Base-by-base conservation (phyloP, 441 rosid species). In the Dalechampia spathulata region DNA sequence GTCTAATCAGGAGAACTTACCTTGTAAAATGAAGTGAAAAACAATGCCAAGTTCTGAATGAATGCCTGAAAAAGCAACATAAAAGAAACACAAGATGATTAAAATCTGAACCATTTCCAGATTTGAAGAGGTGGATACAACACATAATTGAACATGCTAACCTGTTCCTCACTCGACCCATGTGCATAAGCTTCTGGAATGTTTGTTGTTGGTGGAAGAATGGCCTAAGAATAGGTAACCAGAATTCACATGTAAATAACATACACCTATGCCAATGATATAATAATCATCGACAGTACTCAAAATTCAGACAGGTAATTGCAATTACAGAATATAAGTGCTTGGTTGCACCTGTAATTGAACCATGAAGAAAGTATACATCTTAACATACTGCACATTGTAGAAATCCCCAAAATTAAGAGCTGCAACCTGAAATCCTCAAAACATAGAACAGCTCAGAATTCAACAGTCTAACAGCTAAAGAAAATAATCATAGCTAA, bases 11-110 rank as follows among this genome's bases (percentile, higher is more conserved):
- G 46, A 50, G 32, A 23, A 56, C 77, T 73, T 82, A 58, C 99
- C 96, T 90, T 93, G 64, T 60, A 93, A 72, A 93, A 93, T 20
- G 99, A 93, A 44, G 99, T 89, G 76, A 93, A 90, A 75, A 93
- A 93, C 58, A 93, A 66, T 22, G 91, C 95, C 83, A 93, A 72
- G 65, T 93, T 93, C 89, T 93, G 99, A 72, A 90, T 93, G 68
- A 95, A 95, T 58, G 99, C 99, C 99, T 95, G 80, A 55, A 60
- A 55, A 44, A 62, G 62, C 58, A 74, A 22, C 50, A 68, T 37
- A 58, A 51, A 19, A 52, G 17, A 26, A 47, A 27, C 5, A 19
- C 44, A 43, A 21, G 49, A 12, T 20, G 50, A 36, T 60, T 16
- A 56, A 16, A 20, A 41, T 20, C 38, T 42, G 53, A 45, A 40